These are phyloP conservation scores for Clonostachys solani DNA, from an alignment of 2,329 filamentous ascomycete genomes.

Conservation along the genomic window DNA sequence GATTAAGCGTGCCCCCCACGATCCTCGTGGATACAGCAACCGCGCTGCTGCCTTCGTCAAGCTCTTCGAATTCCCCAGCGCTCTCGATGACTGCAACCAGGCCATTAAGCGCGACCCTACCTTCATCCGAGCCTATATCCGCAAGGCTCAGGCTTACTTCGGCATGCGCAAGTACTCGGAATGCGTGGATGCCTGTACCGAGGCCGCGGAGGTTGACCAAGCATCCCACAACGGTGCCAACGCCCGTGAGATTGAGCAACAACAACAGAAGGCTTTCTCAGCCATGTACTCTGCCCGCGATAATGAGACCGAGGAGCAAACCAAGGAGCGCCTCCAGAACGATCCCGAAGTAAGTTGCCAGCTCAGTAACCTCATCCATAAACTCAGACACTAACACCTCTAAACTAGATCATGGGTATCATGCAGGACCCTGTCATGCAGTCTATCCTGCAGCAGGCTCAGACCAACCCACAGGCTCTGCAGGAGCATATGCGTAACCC, in stretches of 20 bases:
- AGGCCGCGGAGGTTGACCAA: conserved; percentile 73
- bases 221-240: conserved; percentile 69
- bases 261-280: conserved; percentile 86
- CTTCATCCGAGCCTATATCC: conserved; percentile 94
- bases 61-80: conserved; percentile 90
- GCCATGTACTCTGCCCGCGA: conserved; percentile 89
- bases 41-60: conserved; percentile 96
- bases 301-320: conserved; percentile 95
- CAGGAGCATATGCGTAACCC: conserved; percentile 98
- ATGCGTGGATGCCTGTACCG: conserved; percentile 83
- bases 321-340: conserved; percentile 80
- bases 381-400: conserved; percentile 14
- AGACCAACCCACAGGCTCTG: conserved; percentile 85
- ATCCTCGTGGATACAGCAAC: conserved; percentile 94
- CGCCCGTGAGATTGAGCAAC: conserved; percentile 84
- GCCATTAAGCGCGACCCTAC: conserved; percentile 87
- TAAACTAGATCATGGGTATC: conserved; percentile 70
- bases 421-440: conserved; percentile 98
- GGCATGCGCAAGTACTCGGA: conserved; percentile 99
- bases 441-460: conserved; percentile 92
- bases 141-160: conserved; percentile 92
- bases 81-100: conserved; percentile 85
- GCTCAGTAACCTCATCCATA: not conserved
- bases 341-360: conserved; percentile 75
- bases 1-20: conserved; percentile 90